Base-by-base conservation (phyloP, 2,329 filamentous ascomycete species). In the Fusarium coicis region DNA sequence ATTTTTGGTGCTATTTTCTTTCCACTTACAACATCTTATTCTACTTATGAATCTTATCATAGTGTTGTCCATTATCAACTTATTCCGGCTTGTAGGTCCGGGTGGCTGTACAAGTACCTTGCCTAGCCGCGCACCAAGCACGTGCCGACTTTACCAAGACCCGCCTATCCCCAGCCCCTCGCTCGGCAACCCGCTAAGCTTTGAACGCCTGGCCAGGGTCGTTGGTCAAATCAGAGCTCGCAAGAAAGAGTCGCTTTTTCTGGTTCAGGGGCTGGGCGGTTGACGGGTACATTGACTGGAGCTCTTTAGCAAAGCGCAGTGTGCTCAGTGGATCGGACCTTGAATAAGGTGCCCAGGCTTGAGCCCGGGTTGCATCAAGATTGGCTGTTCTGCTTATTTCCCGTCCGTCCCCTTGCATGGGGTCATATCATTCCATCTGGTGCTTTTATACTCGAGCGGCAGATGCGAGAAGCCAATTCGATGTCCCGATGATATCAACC, bases 201-300 rank as follows among this genome's bases (percentile, higher is more conserved):
- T 68, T 70, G 70, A 60, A 61, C 57, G 60, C 57, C 46, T 46
- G 42, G 66, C 43, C 14, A 36, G 61, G 69, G 57, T 47, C 42
- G 42, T 53, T 52, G 26, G 21, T 32, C 75, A 63, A 75, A 77
- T 76, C 71, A 70, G 34, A 63, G 44, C 44, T 65, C 58, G 43
- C 39, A 23, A 53, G 43, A 56, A 58, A 46, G 56, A 49, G 58
- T 26, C 14, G 59, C 53, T 58, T 61, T 61, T 59, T 62, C 63
- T 68, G 66, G 68, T 69, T 76, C 75, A 77, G 75, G 75, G 75
- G 75, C 46, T 71, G 49, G 63, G 46, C 68, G 52, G 44, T 44
- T 57, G 54, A 61, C 36, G 56, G 65, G 49, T 62, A 60, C 52
- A 49, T 61, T 58, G 30, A 50, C 55, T 50, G 50, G 66, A 55